Evolutionary conservation across 805 yeast genomes (phyloP).

Genomic region (Alloascoidea hylecoeti): DNA sequence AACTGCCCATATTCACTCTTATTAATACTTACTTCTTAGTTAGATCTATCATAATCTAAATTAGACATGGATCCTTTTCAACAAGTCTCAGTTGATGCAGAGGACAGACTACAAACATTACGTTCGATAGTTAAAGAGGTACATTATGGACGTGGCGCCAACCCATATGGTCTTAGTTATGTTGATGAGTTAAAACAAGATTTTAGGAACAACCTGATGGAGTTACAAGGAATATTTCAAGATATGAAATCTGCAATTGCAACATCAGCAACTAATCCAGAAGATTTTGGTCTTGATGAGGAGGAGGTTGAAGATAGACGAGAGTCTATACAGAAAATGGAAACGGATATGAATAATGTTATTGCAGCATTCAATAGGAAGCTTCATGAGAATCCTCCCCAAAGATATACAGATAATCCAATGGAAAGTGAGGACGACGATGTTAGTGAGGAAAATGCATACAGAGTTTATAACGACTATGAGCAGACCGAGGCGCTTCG

Average conservation of each 20-base stretch:
- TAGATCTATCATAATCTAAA: too few relatives aligned
- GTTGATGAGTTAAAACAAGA: conserved; percentile 24
- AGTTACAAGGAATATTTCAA: conserved; percentile 59
- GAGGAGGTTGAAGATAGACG: conserved; percentile 37
- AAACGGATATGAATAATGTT: conserved; percentile 18
- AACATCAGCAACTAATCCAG: conserved; percentile 41
- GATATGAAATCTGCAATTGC: conserved; percentile 64
- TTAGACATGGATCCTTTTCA: conserved; percentile 74
- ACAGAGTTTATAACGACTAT: conserved; percentile 24
- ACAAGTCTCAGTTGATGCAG: conserved; percentile 67
- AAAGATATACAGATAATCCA: conserved; percentile 6
- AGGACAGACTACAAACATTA: conserved; percentile 38
- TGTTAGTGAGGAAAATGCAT: conserved; percentile 9
- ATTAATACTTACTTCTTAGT: too few relatives aligned
- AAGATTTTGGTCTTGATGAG: conserved; percentile 33
- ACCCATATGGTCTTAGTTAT: conserved; percentile 9
- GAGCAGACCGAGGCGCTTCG: conserved; percentile 60
- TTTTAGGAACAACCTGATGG: conserved; percentile 50
- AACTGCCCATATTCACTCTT: too few relatives aligned
- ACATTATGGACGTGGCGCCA: conserved; percentile 13
- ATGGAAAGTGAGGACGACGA: conserved; percentile 10
- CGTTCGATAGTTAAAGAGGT: conserved; percentile 26
- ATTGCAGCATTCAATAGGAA: conserved; percentile 13
- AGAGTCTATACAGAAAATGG: conserved; percentile 28
- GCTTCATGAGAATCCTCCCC: conserved; percentile 1